Conservation (phyloP, 495 filamentous ascomycete species). For the Podospora pseudoanserina region DNA sequence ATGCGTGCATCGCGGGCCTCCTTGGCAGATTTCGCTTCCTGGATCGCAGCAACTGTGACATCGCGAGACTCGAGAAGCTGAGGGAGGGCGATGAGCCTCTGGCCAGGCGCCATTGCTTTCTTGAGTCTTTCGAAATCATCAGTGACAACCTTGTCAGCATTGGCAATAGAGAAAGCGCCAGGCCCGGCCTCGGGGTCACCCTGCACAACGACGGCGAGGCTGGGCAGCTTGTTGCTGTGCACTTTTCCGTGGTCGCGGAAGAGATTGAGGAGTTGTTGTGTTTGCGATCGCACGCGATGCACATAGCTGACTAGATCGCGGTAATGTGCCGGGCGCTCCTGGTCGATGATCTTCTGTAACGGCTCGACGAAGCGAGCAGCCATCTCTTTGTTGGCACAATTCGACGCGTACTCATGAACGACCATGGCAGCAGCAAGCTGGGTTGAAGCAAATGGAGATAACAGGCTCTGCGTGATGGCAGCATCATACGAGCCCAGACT, state of each 20-base stretch:
- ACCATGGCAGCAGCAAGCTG: conserved; percentile 80
- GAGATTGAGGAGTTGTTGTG: conserved; percentile 79
- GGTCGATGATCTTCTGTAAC: conserved; percentile 71
- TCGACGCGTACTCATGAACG: conserved; percentile 81
- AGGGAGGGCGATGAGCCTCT: conserved; percentile 73
- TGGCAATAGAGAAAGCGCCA: conserved; percentile 80
- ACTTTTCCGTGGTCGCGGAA: conserved; percentile 87
- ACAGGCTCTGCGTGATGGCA: conserved; percentile 59
- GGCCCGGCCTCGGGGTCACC: conserved; percentile 86
- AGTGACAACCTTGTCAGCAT: conserved; percentile 79
- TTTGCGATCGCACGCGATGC: conserved; percentile 83
- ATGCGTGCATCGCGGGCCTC: conserved; percentile 82
- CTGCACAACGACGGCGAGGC: conserved; percentile 83
- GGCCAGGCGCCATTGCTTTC: conserved; percentile 75
- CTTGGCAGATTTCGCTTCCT: conserved; percentile 73
- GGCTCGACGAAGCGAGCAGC: conserved; percentile 48
- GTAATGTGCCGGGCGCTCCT: conserved; percentile 75
- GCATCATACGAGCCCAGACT: conserved; percentile 51
- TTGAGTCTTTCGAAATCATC: conserved; percentile 83
- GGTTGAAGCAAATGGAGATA: conserved; percentile 72
- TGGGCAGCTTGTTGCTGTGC: conserved; percentile 64
- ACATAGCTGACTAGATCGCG: conserved; percentile 84
- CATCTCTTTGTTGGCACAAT: conserved; percentile 38
- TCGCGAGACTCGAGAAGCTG: conserved; percentile 69
- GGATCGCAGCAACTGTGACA: conserved; percentile 64